These are phyloP conservation scores for Boletus pseudo-olivaceus DNA, from an alignment of 768 basidiomycete species.

Conservation along the genomic window DNA sequence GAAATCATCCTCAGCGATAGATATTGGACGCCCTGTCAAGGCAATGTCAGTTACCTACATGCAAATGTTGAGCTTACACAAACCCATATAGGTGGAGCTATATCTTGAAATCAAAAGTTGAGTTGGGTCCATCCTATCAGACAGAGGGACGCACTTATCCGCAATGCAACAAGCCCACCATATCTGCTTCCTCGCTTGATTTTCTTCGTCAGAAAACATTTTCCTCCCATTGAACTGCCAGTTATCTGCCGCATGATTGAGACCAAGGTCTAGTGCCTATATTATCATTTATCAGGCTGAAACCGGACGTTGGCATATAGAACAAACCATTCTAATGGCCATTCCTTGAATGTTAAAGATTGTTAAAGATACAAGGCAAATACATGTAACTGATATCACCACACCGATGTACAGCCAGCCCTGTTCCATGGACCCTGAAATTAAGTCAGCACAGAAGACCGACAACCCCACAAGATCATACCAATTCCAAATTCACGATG, in stretches of 20 bases:
- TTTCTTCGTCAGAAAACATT: slow-evolving; percentile 63
- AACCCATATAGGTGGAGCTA: slow-evolving; percentile 74
- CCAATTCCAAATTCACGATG: slow-evolving; percentile 86
- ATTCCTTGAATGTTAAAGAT: slow-evolving; percentile 41
- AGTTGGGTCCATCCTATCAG: not conserved
- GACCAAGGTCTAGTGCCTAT: slow-evolving; percentile 75
- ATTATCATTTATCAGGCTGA: slow-evolving; percentile 2
- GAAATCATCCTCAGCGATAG: slow-evolving; percentile 66
- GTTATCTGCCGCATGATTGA: slow-evolving; percentile 73
- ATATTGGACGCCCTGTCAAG: slow-evolving; percentile 55
- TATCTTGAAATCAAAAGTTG: slow-evolving; percentile 40
- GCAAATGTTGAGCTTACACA: not conserved
- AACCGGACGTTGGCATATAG: not conserved
- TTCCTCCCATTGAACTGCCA: slow-evolving; percentile 65
- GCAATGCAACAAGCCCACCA: slow-evolving; percentile 77
- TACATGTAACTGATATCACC: slow-evolving; percentile 3
- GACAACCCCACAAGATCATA: slow-evolving; percentile 21
- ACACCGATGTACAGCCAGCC: slow-evolving; percentile 81
- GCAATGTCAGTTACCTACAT: slow-evolving; percentile 8
- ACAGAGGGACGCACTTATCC: slow-evolving; percentile 52
- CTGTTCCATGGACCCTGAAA: slow-evolving; percentile 64
- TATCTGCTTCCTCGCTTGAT: slow-evolving; percentile 67
- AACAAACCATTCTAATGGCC: slow-evolving; percentile 68
- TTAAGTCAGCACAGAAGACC: slow-evolving; percentile 9
- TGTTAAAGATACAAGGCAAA: not conserved